phyloP scores from a whole-genome alignment of 2,329 filamentous ascomycete genomes.

The Penicillium sp. region DNA sequence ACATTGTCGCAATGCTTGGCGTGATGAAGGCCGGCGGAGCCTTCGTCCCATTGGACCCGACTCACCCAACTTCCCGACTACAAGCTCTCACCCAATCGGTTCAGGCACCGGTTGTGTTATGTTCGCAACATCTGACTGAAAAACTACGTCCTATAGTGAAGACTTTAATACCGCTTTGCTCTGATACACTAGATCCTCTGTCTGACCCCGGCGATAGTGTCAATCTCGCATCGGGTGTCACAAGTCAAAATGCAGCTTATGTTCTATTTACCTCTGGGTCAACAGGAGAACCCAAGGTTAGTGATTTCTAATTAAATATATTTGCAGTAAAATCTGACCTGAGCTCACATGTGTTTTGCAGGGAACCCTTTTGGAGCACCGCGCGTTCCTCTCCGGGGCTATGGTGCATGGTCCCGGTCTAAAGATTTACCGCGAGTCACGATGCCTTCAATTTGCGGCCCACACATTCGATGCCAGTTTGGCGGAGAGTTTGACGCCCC shows the following conservation, averaged over 20 bases:
- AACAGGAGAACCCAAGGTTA: slow-evolving; percentile 53
- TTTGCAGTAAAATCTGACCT: slow-evolving; percentile 7
- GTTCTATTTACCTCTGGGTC: slow-evolving; percentile 61
- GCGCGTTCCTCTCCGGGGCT: slow-evolving; percentile 56
- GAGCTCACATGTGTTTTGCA: slow-evolving; percentile 17
- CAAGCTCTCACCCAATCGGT: slow-evolving; percentile 35
- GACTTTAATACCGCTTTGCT: slow-evolving; percentile 30
- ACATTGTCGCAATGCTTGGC: slow-evolving; percentile 41
- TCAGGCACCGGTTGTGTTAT: slow-evolving; percentile 34
- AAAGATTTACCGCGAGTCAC: slow-evolving; percentile 49
- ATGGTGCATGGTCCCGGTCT: slow-evolving; percentile 53
- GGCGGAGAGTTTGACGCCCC: slow-evolving; percentile 53
- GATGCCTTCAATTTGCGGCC: slow-evolving; percentile 58
- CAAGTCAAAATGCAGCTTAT: slow-evolving; percentile 45
- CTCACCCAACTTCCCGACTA: slow-evolving; percentile 39
- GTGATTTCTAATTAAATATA: neutral
- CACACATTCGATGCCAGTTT: slow-evolving; percentile 58
- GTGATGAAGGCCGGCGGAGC: slow-evolving; percentile 45
- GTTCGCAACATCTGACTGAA: slow-evolving; percentile 28
- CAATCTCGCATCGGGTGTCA: slow-evolving; percentile 25
- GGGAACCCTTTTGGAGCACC: slow-evolving; percentile 64
- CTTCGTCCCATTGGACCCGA: slow-evolving; percentile 43
- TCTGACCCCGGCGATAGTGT: slow-evolving; percentile 13
- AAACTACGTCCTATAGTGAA: slow-evolving; percentile 23
- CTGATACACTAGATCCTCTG: slow-evolving; percentile 24